These are phyloP conservation scores for Avicennia marina DNA, from an alignment of 257 asterid genomes.

Conservation along the genomic window DNA sequence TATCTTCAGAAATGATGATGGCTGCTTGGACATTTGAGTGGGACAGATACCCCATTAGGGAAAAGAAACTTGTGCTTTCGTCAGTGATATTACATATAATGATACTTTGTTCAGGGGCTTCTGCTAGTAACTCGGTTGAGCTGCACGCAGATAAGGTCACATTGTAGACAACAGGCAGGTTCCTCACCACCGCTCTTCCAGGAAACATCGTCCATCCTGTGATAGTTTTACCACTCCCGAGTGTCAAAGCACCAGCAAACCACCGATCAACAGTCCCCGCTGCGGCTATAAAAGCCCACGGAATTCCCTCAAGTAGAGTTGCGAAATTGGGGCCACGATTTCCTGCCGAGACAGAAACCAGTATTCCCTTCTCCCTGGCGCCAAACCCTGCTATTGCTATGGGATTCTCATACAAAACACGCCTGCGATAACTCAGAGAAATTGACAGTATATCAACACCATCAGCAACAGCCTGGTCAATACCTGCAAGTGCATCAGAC, in stretches of 20 bases:
- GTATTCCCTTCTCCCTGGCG: slow-evolving; percentile 33
- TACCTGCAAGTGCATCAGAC: slow-evolving; percentile 43
- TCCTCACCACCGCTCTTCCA: not conserved
- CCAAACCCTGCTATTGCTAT: slow-evolving; percentile 42
- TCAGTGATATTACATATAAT: slow-evolving; percentile 17
- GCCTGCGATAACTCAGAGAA: slow-evolving; percentile 17
- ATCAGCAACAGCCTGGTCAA: slow-evolving; percentile 46
- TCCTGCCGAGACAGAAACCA: slow-evolving; percentile 43
- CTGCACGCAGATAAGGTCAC: slow-evolving; percentile 21
- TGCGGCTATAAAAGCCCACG: slow-evolving; percentile 33
- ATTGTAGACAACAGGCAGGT: slow-evolving; percentile 22
- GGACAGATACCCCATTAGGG: not conserved
- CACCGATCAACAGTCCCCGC: slow-evolving; percentile 39
- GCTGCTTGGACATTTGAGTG: slow-evolving; percentile 23
- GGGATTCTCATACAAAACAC: slow-evolving; percentile 24
- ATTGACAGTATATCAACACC: slow-evolving; percentile 41
- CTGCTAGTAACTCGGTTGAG: slow-evolving; percentile 10
- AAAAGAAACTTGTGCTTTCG: not conserved
- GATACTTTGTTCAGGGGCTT: slow-evolving; percentile 20
- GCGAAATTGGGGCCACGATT: slow-evolving; percentile 14
- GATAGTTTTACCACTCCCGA: slow-evolving; percentile 24
- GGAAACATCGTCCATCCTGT: slow-evolving; percentile 31
- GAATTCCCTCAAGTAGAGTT: slow-evolving; percentile 27
- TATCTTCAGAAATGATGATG: slow-evolving; percentile 23
- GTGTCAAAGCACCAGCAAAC: slow-evolving; percentile 23